Conservation (phyloP, 495 filamentous ascomycete species). For the Xylaria castorea region DNA sequence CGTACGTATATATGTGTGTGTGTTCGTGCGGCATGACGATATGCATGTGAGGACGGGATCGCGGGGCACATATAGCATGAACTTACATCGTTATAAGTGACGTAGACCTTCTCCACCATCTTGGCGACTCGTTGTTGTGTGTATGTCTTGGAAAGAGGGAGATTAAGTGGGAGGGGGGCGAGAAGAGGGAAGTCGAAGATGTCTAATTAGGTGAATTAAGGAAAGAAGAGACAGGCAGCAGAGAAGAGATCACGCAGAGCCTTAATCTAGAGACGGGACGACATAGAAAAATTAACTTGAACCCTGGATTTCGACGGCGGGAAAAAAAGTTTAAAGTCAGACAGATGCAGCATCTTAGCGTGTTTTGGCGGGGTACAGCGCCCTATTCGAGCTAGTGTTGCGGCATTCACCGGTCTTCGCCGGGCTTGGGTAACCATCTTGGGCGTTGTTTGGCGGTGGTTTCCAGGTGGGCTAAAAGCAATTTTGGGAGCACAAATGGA, state of each 20-base stretch:
- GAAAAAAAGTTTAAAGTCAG: conserved; percentile 24
- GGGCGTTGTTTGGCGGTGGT: not conserved
- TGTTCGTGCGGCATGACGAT: conserved; percentile 36
- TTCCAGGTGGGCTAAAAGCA: conserved; percentile 6
- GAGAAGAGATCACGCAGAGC: not conserved
- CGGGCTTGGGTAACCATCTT: not conserved
- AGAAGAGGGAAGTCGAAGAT: not conserved
- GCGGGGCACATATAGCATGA: conserved; percentile 16
- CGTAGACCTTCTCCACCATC: conserved; percentile 90
- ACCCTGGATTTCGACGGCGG: conserved; percentile 26
- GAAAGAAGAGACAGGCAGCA: not conserved
- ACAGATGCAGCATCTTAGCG: conserved; percentile 11
- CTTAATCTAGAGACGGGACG: not conserved
- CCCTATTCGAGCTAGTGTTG: not conserved
- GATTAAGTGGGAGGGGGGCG: not conserved
- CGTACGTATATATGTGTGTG: not conserved
- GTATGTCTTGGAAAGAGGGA: not conserved
- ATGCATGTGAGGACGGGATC: conserved; percentile 21
- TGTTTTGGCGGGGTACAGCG: conserved; percentile 11
- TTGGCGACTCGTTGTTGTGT: conserved; percentile 34
- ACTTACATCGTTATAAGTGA: conserved; percentile 93
- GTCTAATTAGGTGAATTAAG: not conserved
- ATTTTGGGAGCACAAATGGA: not conserved
- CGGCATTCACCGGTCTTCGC: conserved; percentile 14
- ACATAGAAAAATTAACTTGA: conserved; percentile 9